Evolutionary conservation across 768 basidiomycete genomes (phyloP).

Genomic region (Psilocybe subaeruginosa): DNA sequence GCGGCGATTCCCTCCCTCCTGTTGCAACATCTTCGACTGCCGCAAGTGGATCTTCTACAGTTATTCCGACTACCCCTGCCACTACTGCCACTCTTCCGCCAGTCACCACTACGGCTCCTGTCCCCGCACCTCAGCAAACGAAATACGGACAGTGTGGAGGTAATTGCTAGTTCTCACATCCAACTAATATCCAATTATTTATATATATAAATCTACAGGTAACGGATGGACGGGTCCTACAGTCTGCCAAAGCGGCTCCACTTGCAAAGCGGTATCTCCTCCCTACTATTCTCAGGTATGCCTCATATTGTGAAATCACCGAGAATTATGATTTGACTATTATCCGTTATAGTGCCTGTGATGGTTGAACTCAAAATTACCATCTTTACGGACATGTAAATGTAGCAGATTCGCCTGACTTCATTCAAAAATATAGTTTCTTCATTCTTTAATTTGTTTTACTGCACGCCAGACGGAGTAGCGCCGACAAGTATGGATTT

Average conservation of each 20-base stretch:
- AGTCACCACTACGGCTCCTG: slow-evolving; percentile 1
- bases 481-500: too few species aligned
- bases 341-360: too few species aligned
- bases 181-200: neutral
- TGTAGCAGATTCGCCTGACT: too few species aligned
- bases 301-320: too few species aligned
- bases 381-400: too few species aligned
- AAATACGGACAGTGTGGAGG: slow-evolving; percentile 6
- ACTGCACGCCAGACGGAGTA: too few species aligned
- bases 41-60: neutral
- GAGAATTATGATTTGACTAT: too few species aligned
- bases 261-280: neutral
- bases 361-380: too few species aligned
- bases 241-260: neutral
- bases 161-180: neutral
- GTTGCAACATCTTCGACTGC: neutral
- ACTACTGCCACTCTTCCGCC: neutral
- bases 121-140: neutral
- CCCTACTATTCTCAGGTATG: slow-evolving; percentile 1
- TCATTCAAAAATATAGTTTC: too few species aligned
- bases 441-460: too few species aligned
- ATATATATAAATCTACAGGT: neutral
- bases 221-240: slow-evolving; percentile 3
- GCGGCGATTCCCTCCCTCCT: slow-evolving; percentile 16
- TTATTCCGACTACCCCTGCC: neutral